Conservation (phyloP, 306 rosid genomes). For the Biancaea sappan region DNA sequence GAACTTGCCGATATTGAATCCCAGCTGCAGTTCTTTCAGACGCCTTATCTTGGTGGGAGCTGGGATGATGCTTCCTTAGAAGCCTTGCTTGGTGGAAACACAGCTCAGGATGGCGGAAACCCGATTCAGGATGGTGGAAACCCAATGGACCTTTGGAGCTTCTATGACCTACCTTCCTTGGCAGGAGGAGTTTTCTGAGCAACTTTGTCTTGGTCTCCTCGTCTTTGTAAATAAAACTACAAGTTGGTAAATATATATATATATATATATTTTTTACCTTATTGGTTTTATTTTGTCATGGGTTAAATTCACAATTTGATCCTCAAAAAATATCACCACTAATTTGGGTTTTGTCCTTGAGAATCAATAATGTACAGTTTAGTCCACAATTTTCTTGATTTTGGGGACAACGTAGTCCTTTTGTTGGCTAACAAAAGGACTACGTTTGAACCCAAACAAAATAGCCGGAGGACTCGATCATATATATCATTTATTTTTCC, state of each 20-base stretch:
- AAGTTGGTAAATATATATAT: no score
- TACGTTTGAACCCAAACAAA: not conserved
- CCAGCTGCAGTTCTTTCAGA: slow-evolving; percentile 59
- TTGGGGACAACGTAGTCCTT: not conserved
- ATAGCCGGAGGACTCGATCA: not conserved
- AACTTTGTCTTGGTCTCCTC: slow-evolving; percentile 32
- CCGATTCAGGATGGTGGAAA: slow-evolving; percentile 62
- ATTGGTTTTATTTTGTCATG: not conserved
- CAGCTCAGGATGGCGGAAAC: slow-evolving; percentile 66
- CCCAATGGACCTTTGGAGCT: slow-evolving; percentile 67
- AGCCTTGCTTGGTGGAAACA: slow-evolving; percentile 51
- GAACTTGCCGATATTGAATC: slow-evolving; percentile 72
- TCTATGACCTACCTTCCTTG: slow-evolving; percentile 60
- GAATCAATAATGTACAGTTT: no score
- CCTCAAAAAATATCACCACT: not conserved
- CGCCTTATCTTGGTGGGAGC: slow-evolving; percentile 57
- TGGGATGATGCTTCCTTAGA: slow-evolving; percentile 66
- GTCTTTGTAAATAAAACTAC: slow-evolving; percentile 71
- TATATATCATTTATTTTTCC: not conserved
- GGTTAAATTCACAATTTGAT: not conserved
- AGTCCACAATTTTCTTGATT: not conserved
- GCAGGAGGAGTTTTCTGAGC: slow-evolving; percentile 55
- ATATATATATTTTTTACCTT: slow-evolving; percentile 24
- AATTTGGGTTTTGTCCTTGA: not conserved
- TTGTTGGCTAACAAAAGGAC: not conserved